These are phyloP conservation scores for Fusarium ramigenum DNA, from an alignment of 2,329 filamentous ascomycete genomes.

Conservation along the genomic window DNA sequence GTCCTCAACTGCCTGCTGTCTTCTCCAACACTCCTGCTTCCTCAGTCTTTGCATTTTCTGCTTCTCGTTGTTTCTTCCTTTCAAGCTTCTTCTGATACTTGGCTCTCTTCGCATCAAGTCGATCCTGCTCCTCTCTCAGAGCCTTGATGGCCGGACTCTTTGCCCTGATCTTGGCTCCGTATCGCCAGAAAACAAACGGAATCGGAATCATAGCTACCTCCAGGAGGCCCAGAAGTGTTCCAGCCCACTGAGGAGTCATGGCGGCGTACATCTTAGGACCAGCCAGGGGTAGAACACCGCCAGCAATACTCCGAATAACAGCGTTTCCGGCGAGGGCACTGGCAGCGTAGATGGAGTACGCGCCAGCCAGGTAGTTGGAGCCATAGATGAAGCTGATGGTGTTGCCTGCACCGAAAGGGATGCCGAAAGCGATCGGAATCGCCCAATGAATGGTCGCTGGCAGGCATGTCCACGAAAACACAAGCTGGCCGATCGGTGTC, in stretches of 20 bases:
- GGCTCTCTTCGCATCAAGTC: constrained; percentile 45
- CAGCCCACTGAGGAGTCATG: constrained; percentile 81
- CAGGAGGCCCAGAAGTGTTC: constrained; percentile 77
- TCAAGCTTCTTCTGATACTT: constrained; percentile 43
- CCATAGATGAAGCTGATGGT: constrained; percentile 84
- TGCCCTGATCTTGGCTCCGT: constrained; percentile 62
- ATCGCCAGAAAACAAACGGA: constrained; percentile 79
- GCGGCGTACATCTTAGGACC: constrained; percentile 75
- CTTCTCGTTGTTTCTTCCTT: constrained; percentile 15
- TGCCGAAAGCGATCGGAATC: constrained; percentile 78
- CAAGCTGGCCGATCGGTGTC: constrained; percentile 81
- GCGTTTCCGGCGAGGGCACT: constrained; percentile 83
- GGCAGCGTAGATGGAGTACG: constrained; percentile 84
- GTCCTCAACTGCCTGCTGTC: neutral
- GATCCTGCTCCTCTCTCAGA: constrained; percentile 57
- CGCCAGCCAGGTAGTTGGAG: constrained; percentile 80
- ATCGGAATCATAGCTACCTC: constrained; percentile 81
- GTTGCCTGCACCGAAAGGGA: constrained; percentile 83
- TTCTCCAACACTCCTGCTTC: constrained; percentile 18
- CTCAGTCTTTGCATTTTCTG: neutral
- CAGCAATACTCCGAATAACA: constrained; percentile 75
- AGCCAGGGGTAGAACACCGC: constrained; percentile 81
- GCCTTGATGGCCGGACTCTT: constrained; percentile 59
- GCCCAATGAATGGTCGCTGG: constrained; percentile 83
- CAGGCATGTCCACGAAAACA: constrained; percentile 88